Evolutionary conservation across 768 basidiomycete genomes (phyloP).

Genomic region (Calocera viscosa): DNA sequence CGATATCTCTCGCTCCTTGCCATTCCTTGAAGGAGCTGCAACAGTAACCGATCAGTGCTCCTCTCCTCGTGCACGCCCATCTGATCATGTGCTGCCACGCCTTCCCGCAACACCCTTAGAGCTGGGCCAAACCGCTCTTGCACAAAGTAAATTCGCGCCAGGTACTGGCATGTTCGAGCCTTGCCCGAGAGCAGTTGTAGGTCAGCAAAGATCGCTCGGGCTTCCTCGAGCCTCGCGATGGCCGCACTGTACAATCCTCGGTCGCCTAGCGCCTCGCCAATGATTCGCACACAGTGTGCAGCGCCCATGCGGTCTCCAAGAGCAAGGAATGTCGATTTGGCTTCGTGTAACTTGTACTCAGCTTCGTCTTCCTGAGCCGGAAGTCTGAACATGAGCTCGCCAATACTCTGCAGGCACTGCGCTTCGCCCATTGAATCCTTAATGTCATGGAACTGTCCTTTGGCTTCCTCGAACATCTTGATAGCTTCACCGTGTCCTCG

Average conservation of each 20-base stretch:
- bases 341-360: neutral
- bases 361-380: neutral
- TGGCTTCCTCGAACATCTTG: neutral
- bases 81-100: too few species aligned
- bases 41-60: too few species aligned
- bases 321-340: neutral
- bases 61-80: too few species aligned
- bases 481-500: neutral
- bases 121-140: too few species aligned
- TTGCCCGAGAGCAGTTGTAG: neutral
- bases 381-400: neutral
- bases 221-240: neutral
- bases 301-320: neutral
- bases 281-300: neutral
- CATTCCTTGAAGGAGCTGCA: too few species aligned
- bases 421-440: neutral
- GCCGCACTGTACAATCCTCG: neutral
- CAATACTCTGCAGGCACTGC: neutral
- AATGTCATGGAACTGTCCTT: neutral
- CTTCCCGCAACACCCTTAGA: too few species aligned
- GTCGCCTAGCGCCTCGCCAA: neutral
- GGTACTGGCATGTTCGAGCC: neutral
- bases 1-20: too few species aligned
- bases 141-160: neutral
- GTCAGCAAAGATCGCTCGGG: neutral